These are phyloP conservation scores for Periconia sp. DNA, from an alignment of 2,329 filamentous ascomycete species.

Conservation along the genomic window DNA sequence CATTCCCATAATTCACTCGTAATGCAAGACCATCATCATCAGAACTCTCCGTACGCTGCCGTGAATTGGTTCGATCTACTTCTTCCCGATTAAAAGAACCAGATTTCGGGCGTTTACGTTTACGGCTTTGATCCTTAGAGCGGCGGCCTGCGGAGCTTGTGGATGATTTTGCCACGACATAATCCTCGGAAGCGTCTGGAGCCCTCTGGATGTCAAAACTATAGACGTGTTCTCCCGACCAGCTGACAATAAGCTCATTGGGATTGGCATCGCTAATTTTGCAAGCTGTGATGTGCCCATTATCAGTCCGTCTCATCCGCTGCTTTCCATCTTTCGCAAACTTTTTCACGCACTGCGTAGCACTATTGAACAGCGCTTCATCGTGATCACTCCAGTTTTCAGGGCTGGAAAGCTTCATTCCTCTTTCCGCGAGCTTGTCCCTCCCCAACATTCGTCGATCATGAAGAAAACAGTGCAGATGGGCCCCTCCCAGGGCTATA, in stretches of 20 bases:
- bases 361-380: constrained; percentile 59
- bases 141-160: constrained; percentile 17
- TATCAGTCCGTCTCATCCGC: constrained; percentile 55
- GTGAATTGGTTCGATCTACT: constrained; percentile 49
- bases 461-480: constrained; percentile 69
- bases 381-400: constrained; percentile 47
- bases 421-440: constrained; percentile 57
- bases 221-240: constrained; percentile 68
- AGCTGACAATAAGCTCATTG: constrained; percentile 68
- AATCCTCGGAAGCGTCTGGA: constrained; percentile 55
- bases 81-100: constrained; percentile 33
- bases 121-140: constrained; percentile 44
- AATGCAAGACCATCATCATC: constrained; percentile 53
- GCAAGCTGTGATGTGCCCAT: constrained; percentile 68
- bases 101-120: constrained; percentile 59
- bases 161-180: constrained; percentile 18
- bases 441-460: constrained; percentile 68
- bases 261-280: constrained; percentile 71
- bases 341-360: constrained; percentile 66
- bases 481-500: constrained; percentile 68
- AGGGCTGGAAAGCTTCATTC: constrained; percentile 48
- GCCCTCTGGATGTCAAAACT: constrained; percentile 65
- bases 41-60: constrained; percentile 51
- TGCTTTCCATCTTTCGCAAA: constrained; percentile 65
- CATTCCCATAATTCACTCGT: constrained; percentile 61